Base-by-base conservation (phyloP, 257 asterid genomes). In the Paraleonurus japonicus region DNA sequence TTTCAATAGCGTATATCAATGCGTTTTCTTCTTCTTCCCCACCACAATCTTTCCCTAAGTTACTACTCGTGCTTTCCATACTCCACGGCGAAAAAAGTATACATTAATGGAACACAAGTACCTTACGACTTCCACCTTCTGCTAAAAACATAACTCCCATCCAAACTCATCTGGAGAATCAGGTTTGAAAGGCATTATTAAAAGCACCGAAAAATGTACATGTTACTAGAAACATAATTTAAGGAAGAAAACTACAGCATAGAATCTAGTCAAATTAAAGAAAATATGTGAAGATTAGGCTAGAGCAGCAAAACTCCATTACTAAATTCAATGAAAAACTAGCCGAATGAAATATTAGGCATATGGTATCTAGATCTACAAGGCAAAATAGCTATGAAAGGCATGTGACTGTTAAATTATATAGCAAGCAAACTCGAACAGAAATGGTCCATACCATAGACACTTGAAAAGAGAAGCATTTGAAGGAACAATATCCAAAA, bases 61-160 rank as follows among this genome's bases (percentile, higher is more conserved):
- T 55, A 16, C 67, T 45, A 63, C 23, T 75, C 28, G 68, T 58
- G 72, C 51, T 68, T 70, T 80, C 84, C 88, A 85, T 89, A 69
- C 75, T 84, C 78, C 67, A 57, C 59, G 30, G 53, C 12, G 43
- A 35, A 48, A 54, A 68, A 71, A 69, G 69, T 76, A 79, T 75
- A 74, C 85, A 78, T 81, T 74, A 71, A 72, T 50, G 79, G 69
- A 59, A 71, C 20, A 17, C 28, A 37, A 67, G 71, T 41, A 62
- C 48, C 78, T 43, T 45, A 19, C 11, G 61, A 53, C 48, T 26
- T 71, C 12, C 73, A 13, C 51, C 64, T 64, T 65, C 69, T 48
- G 70, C 54, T 47, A 65, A 23, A 37, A 26, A 35, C 33, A 30
- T 28, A 19, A 8, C 1, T 37, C 7, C 24, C 13, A 20, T 23